These are phyloP conservation scores for Tolypocladium guangdongense DNA, from an alignment of 2,329 filamentous ascomycete species.

Conservation along the genomic window DNA sequence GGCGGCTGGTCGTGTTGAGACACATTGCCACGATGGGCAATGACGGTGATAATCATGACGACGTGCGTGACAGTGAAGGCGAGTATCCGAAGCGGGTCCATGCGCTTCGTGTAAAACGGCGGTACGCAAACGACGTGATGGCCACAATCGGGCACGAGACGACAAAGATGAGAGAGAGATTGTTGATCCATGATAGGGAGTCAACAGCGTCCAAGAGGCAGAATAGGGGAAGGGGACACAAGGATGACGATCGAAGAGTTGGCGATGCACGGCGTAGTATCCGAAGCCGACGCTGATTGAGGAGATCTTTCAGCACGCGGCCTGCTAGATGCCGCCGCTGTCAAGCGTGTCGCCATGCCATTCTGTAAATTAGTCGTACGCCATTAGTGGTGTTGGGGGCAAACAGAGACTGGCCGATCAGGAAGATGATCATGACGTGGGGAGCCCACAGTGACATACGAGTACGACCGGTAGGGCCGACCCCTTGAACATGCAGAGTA, in stretches of 20 bases:
- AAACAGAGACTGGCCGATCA: constrained; percentile 37
- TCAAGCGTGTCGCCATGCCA: constrained; percentile 1
- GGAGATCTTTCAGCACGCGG: constrained; percentile 34
- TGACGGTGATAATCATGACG: constrained; percentile 27
- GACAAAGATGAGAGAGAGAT: constrained; percentile 38
- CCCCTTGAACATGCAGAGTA: constrained; percentile 45
- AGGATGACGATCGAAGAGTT: constrained; percentile 35
- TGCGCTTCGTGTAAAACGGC: constrained; percentile 21
- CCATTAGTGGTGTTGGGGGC: constrained; percentile 39
- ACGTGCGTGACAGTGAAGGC: constrained; percentile 27
- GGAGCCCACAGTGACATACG: no score
- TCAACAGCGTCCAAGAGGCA: constrained; percentile 40
- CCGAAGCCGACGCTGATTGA: constrained; percentile 35
- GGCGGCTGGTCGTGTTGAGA: neutral
- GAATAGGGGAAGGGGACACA: constrained; percentile 36
- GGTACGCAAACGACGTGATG: constrained; percentile 35
- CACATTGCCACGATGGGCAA: constrained; percentile 9
- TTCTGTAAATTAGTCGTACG: constrained; percentile 27
- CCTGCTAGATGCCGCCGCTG: constrained; percentile 33
- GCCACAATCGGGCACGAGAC: constrained; percentile 33
- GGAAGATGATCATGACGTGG: constrained; percentile 41
- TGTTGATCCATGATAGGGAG: constrained; percentile 41
- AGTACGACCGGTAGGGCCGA: constrained; percentile 42
- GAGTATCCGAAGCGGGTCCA: constrained; percentile 30
- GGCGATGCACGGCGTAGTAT: no score